Evolutionary conservation across 495 filamentous ascomycete species (phyloP), one percentile per base, ranked within the genome.

Genomic region (Aspergillus egyptiacus): DNA sequence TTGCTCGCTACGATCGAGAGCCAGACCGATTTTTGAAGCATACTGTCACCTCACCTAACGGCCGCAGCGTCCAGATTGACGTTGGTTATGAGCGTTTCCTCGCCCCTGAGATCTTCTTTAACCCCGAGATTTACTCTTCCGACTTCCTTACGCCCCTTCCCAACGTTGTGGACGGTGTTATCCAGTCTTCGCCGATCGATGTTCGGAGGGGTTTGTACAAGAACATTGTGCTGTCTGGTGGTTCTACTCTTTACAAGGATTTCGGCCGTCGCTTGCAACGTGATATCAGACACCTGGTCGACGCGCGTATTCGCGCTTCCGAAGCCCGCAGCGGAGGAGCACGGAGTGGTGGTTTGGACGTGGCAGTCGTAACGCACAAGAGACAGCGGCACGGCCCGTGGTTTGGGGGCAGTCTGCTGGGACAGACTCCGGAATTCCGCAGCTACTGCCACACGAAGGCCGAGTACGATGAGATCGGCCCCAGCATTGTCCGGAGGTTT

Each of bases 361-460:
- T 98, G 34, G 89, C 94, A 54, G 93, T 98, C 49, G 90, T 98
- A 51, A 86, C 88, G 35, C 94, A 98, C 73, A 95, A 93, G 77
- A 74, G 91, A 65, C 93, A 98, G 77, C 74, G 89, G 48, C 91
- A 98, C 62, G 93, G 93, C 10, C 93, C 93, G 30, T 98, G 93
- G 93, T 98, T 96, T 68, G 93, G 93, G 59, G 93, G 93, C 42
- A 93, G 87, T 63, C 77, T 98, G 74, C 72, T 98, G 52, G 94
- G 91, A 42, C 93, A 96, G 74, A 98, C 93, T 14, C 93, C 93
- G n/a, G 94, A 97, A 67, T 98, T 98, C 76, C 77, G 88, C 63
- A 95, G 87, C 66, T 97, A 96, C 74, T 98, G 93, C 73, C 93
- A 98, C 67, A 98, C 93, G 38, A 98, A 98, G 77, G 91, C 89